Conservation (phyloP, 352 stramenopile species). For the Phytophthora parvispora region DNA sequence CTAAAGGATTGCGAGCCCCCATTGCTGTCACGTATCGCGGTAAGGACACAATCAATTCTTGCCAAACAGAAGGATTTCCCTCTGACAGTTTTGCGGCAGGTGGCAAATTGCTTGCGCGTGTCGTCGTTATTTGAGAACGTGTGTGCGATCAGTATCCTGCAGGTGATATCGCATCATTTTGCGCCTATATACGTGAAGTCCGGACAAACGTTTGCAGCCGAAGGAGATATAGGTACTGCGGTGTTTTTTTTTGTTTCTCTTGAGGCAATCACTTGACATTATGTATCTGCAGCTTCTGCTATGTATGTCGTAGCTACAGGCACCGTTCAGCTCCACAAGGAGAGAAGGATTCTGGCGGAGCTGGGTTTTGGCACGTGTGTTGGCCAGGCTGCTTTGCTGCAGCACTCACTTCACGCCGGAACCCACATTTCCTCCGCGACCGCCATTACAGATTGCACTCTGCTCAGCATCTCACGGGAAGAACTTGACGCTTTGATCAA, state of each 20-base stretch:
- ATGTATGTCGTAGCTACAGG: conserved; percentile 86
- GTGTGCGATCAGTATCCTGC: conserved; percentile 82
- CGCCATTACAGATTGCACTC: conserved; percentile 68
- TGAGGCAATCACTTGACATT: not conserved
- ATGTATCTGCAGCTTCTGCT: conserved; percentile 53
- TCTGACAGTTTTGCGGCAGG: conserved; percentile 37
- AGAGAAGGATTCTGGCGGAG: conserved; percentile 70
- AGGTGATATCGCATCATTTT: conserved; percentile 84
- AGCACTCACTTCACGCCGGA: conserved; percentile 70
- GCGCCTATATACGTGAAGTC: conserved; percentile 57
- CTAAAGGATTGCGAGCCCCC: conserved; percentile 55
- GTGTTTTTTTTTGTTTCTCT: not conserved
- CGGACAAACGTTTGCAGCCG: conserved; percentile 71
- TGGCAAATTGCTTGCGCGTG: conserved; percentile 82
- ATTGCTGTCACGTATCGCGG: conserved; percentile 79
- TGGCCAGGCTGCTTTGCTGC: conserved; percentile 77
- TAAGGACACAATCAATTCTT: conserved; percentile 24
- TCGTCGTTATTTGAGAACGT: conserved; percentile 88
- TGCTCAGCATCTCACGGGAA: conserved; percentile 79
- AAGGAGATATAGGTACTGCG: conserved; percentile 68
- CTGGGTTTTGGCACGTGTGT: conserved; percentile 80
- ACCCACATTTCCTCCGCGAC: conserved; percentile 81
- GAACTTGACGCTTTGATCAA: conserved; percentile 82
- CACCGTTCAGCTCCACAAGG: conserved; percentile 84
- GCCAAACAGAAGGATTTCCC: not conserved